Evolutionary conservation across 2,329 filamentous ascomycete species (phyloP), one percentile per base, ranked within the genome.

Genomic region (Penicillium hesseltinei): DNA sequence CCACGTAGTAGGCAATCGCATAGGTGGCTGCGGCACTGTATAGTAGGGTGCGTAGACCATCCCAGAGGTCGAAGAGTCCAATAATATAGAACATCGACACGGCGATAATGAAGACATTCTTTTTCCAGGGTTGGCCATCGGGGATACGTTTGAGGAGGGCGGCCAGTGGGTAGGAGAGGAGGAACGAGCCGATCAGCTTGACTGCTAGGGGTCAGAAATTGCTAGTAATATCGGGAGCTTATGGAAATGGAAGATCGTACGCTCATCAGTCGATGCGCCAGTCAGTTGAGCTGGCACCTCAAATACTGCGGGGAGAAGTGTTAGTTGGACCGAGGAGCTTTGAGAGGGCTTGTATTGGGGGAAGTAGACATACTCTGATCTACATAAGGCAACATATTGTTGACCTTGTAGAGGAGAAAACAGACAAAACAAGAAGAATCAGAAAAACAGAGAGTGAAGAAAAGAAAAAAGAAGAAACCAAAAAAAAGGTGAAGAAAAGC

Each of bases 21-120:
- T 97, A 99, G 50, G 90, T 85, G 49, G 86, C 92, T 19, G 82
- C 84, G 0, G 93, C 86, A 71, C 90, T 92, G 71, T 96, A 87
- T 57, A 89, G 73, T 39, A 99, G 78, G 2, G 92, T 96, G 39
- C 84, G 83, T 15, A 95, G 77, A 55, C 94, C 95, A 74, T 78
- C 81, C 92, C 93, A 97, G 47, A 99, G 83, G 70, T 96, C 90
- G 75, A 96, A 99, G 4, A 99, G 83, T 31, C 94, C 94, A 55
- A 99, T 82, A 8, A 99, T 83, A 74, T 96, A 97, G 80, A 99
- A 97, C 25, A 94, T 72, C 4, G 90, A 90, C 17, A 91, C 85
- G 29, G 80, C 78, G 63, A 97, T 88, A 60, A 89, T 91, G 75
- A 97, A 97, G 17, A 87, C 71, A 74, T 97, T 97, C 78, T 97